Conservation (phyloP, 2,329 filamentous ascomycete genomes). For the Colletotrichum sp. region DNA sequence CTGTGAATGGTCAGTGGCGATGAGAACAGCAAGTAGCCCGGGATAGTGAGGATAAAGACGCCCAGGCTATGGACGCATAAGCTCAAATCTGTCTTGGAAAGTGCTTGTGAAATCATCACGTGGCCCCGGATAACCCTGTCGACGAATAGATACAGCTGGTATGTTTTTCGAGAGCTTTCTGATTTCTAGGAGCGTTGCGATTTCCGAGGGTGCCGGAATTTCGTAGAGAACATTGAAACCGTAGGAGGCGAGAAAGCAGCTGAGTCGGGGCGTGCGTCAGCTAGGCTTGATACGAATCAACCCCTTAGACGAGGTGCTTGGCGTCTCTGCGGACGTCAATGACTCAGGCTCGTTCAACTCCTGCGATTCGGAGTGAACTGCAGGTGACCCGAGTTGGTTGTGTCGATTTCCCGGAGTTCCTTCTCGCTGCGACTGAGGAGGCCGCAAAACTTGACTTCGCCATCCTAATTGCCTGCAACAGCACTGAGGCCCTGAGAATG, state of each 20-base stretch:
- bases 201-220: neutral
- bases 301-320: neutral
- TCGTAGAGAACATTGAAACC: neutral
- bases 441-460: conserved; percentile 72
- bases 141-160: neutral
- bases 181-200: neutral
- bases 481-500: conserved; percentile 41
- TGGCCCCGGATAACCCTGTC: neutral
- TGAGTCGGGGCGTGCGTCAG: neutral
- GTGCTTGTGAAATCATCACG: neutral
- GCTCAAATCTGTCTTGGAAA: neutral
- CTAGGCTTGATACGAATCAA: neutral
- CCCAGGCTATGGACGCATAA: neutral
- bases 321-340: neutral
- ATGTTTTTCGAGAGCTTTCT: neutral
- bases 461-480: conserved; percentile 69
- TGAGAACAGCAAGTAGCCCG: neutral
- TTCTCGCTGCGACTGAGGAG: conserved; percentile 74
- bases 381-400: conserved; percentile 35
- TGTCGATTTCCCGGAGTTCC: conserved; percentile 72
- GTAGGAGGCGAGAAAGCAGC: neutral
- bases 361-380: neutral
- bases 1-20: neutral
- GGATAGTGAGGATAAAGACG: neutral
- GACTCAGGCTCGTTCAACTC: neutral